A percentile compares a stretch with the other conserved stretches of the same genome.
Evolutionary conservation across 2,329 filamentous ascomycete species (phyloP).

Genomic region (Aspergillus felis): DNA sequence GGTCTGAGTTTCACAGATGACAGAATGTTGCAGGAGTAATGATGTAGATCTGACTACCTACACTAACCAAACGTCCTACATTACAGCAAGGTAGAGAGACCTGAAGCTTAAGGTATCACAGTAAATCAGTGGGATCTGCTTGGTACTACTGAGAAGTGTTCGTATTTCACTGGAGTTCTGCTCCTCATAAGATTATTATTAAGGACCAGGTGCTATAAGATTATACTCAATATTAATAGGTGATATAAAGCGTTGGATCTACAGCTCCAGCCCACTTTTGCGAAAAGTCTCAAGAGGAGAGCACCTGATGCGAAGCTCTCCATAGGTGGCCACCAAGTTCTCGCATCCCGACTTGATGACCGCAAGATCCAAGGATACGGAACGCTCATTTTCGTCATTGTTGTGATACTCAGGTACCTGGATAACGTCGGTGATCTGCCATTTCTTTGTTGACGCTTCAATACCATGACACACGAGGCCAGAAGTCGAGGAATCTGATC

Average conservation of each 20-base stretch:
- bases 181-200: neutral
- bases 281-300: neutral
- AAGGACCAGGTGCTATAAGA: neutral
- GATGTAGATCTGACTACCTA: neutral
- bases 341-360: slow-evolving; percentile 2
- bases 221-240: neutral
- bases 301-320: slow-evolving; percentile 5
- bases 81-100: neutral
- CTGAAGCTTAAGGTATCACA: too few relatives aligned
- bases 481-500: slow-evolving; percentile 1
- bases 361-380: neutral
- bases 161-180: neutral
- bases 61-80: too few relatives aligned
- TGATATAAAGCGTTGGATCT: neutral
- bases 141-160: neutral
- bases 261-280: slow-evolving; percentile 1
- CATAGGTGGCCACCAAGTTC: slow-evolving; percentile 1
- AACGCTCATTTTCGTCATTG: neutral
- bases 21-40: neutral
- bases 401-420: neutral
- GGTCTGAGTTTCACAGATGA: neutral
- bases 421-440: neutral
- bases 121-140: neutral
- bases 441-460: neutral
- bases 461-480: neutral